These are phyloP conservation scores for Salvia miltiorrhiza DNA, from an alignment of 257 asterid species.

Conservation along the genomic window DNA sequence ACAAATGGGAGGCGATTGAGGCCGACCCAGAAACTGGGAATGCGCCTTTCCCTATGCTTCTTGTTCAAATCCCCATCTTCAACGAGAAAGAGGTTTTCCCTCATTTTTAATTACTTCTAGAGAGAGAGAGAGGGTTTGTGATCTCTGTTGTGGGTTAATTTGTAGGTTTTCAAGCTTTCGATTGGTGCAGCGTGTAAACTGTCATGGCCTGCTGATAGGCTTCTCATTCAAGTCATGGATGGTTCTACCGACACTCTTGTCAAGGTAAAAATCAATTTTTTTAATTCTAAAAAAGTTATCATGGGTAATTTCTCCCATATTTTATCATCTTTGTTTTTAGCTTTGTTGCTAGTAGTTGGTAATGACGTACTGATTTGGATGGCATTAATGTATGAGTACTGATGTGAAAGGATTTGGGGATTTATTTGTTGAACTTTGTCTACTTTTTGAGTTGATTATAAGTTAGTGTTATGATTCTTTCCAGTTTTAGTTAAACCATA, in stretches of 20 bases:
- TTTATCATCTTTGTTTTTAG: neutral
- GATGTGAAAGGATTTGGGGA: neutral
- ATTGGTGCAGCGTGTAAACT: slow-evolving; percentile 54
- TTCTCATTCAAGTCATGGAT: slow-evolving; percentile 45
- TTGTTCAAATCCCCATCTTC: slow-evolving; percentile 46
- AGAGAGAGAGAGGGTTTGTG: neutral
- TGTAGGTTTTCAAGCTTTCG: slow-evolving; percentile 41
- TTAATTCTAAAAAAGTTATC: too few species aligned
- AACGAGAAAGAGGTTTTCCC: slow-evolving; percentile 51
- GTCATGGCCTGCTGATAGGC: slow-evolving; percentile 44
- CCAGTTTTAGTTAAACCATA: too few species aligned
- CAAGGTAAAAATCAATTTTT: slow-evolving; percentile 43
- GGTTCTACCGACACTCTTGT: slow-evolving; percentile 36
- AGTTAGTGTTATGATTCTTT: too few species aligned
- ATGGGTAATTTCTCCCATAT: neutral
- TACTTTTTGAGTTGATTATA: too few species aligned
- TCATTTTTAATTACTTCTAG: neutral
- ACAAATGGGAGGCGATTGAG: slow-evolving; percentile 34
- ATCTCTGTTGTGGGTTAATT: neutral
- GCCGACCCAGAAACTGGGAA: slow-evolving; percentile 36
- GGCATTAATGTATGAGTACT: neutral
- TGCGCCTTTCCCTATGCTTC: slow-evolving; percentile 35
- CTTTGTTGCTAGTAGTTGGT: too few species aligned
- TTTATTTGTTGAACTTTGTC: neutral
- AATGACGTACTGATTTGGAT: neutral